phyloP scores from a whole-genome alignment of 768 basidiomycete genomes.

The Hypholoma fasciculare region DNA sequence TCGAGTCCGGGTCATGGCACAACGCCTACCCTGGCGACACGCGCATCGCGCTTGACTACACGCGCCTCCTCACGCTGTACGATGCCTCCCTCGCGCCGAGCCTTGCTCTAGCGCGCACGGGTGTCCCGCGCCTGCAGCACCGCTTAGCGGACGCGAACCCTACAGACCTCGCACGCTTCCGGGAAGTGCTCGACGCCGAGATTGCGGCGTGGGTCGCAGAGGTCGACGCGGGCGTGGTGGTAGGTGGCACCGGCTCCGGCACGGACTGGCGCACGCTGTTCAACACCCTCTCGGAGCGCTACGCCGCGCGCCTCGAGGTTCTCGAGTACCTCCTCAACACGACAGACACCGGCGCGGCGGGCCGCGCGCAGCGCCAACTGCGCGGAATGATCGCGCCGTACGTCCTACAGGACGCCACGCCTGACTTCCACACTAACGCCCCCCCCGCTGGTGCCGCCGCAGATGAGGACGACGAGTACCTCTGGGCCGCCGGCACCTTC shows the following conservation, averaged over 20 bases:
- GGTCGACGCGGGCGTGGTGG: constrained; percentile 16
- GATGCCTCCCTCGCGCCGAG: constrained; percentile 37
- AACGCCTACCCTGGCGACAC: constrained; percentile 43
- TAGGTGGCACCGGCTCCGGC: constrained; percentile 9
- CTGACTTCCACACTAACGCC: background rate
- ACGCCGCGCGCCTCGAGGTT: constrained; percentile 40
- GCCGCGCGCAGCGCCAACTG: constrained; percentile 26
- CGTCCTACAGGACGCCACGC: constrained; percentile 21
- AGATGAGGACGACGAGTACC: constrained; percentile 1
- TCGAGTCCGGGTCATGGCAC: constrained; percentile 41
- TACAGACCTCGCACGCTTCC: constrained; percentile 24
- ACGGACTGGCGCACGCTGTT: constrained; percentile 43
- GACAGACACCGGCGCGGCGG: constrained; percentile 8
- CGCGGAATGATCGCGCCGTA: constrained; percentile 33
- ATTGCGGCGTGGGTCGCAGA: constrained; percentile 26
- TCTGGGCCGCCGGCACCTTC: constrained; percentile 37
- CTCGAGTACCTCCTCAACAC: constrained; percentile 35
- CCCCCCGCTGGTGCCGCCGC: background rate
- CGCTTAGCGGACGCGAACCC: constrained; percentile 31
- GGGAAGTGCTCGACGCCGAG: constrained; percentile 24
- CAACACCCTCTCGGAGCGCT: constrained; percentile 39
- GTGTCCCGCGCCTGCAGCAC: constrained; percentile 33
- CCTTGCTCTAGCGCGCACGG: constrained; percentile 29
- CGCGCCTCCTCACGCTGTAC: constrained; percentile 43
- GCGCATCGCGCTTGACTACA: constrained; percentile 41